Base-by-base conservation (phyloP, 495 filamentous ascomycete species). In the Staphylotrichum tortipilum region DNA sequence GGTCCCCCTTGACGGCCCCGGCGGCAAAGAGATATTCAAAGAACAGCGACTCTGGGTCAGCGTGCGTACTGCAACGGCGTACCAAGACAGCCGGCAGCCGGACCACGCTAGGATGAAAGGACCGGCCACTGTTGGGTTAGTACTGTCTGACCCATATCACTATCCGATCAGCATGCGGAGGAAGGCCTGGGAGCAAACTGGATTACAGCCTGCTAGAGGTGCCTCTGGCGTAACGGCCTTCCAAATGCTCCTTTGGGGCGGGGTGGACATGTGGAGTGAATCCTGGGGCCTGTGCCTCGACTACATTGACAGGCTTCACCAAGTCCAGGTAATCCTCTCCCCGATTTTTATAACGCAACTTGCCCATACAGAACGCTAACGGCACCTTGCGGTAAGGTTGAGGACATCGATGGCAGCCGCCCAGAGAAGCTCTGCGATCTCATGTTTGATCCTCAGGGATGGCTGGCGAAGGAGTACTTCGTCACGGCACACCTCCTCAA, bases 1-100 rank as follows among this genome's bases (percentile, higher is more conserved):
- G 12, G 38, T 41, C 17, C 38, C 22, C 11, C 11, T 41, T 14
- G 38, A 23, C 22, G 38, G 22, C 3, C 38, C 39, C 23, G 15
- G n/a, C 14, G 23, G 39, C 39, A 29, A 29, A 28, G 24, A 9
- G 39, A 29, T 24, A 4, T 29, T 42, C 24, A 28, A n/a, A 29
- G 39, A 42, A 18, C 39, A 29, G 39, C 39, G 39, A 42, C n/a
- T 42, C 39, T 42, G 39, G 39, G 9, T 42, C 39, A 42, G 39
- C 24, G 19, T 42, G 24, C 39, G 39, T 11, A 42, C 39, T 29
- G 39, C 23, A 3, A 42, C 39, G 39, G 5, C 23, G 29, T 42
- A 42, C n/a, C n/a, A 29, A 28, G 24, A 18, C n/a, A 9, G 39
- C 29, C 23, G 24, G 14, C 14, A 17, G 12, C 6, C 23, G 14